A percentile compares a stretch with the other conserved stretches of the same genome.
phyloP scores from a whole-genome alignment of 2,329 filamentous ascomycete genomes.

The Drechmeria coniospora region DNA sequence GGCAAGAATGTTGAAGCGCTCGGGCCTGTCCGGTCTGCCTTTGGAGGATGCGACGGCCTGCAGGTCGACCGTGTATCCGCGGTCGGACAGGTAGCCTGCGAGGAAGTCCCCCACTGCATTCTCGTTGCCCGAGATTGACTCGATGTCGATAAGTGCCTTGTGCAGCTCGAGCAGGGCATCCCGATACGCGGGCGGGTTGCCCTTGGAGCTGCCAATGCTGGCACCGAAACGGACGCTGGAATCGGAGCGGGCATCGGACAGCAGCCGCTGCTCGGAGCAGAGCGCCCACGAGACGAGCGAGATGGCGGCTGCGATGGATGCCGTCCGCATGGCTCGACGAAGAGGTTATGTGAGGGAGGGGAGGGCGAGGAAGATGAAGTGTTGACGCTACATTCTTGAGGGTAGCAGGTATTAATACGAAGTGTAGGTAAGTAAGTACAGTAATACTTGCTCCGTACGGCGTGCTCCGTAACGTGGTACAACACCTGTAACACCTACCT shows the following conservation, averaged over 20 bases:
- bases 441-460: no score
- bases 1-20: conserved; percentile 60
- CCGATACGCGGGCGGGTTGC: conserved; percentile 21
- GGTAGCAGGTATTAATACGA: no score
- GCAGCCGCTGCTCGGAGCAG: conserved; percentile 4
- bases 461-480: no score
- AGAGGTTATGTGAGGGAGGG: no score
- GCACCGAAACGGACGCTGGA: no score
- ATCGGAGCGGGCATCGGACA: background rate
- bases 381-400: no score
- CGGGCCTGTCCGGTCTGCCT: conserved; percentile 12
- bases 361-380: no score
- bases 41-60: conserved; percentile 22
- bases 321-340: background rate
- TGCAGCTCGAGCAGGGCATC: conserved; percentile 53
- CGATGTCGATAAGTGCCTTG: conserved; percentile 55
- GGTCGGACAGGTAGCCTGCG: conserved; percentile 42
- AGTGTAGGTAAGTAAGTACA: no score
- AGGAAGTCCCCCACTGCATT: conserved; percentile 53
- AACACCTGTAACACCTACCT: no score
- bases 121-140: conserved; percentile 59
- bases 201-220: conserved; percentile 2
- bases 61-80: conserved; percentile 26
- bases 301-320: conserved; percentile 2
- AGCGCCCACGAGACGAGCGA: conserved; percentile 4